Evolutionary conservation across 139 green algal species (phyloP).

Genomic region (Eudorina sp.): DNA sequence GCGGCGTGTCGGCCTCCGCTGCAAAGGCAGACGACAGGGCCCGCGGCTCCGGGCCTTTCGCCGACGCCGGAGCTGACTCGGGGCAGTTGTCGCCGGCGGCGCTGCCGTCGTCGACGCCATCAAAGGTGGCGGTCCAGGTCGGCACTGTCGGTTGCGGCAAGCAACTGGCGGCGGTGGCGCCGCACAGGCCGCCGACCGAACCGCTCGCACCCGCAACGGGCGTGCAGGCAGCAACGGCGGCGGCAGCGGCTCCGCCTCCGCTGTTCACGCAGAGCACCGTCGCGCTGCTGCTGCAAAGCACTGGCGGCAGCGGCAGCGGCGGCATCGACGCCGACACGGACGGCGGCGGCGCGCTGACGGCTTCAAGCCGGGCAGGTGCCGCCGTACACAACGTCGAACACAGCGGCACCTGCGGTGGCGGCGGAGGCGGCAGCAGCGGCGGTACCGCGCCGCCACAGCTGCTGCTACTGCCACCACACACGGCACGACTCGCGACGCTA

Average conservation of each 20-base stretch:
- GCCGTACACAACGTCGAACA: no score
- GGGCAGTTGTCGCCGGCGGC: background rate
- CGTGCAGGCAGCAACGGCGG: background rate
- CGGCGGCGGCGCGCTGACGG: background rate
- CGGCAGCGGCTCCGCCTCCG: background rate
- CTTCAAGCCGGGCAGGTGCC: background rate
- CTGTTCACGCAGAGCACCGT: background rate
- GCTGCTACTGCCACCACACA: background rate
- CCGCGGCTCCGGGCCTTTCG: background rate
- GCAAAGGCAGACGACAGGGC: background rate
- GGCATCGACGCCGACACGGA: background rate
- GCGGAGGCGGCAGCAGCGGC: conserved; percentile 33
- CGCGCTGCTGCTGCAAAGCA: background rate
- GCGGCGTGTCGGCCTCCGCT: background rate
- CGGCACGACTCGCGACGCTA: no score
- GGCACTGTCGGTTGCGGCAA: background rate
- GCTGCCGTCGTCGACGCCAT: conserved; percentile 1
- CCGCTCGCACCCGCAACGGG: background rate
- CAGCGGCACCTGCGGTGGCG: conserved; percentile 35
- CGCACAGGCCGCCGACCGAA: background rate
- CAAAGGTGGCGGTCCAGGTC: conserved; percentile 42
- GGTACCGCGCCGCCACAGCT: background rate
- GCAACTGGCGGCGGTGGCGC: background rate
- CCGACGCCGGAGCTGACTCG: background rate
- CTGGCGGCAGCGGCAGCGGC: background rate